Conservation (phyloP, 768 basidiomycete species). For the Galerina sulciceps region DNA sequence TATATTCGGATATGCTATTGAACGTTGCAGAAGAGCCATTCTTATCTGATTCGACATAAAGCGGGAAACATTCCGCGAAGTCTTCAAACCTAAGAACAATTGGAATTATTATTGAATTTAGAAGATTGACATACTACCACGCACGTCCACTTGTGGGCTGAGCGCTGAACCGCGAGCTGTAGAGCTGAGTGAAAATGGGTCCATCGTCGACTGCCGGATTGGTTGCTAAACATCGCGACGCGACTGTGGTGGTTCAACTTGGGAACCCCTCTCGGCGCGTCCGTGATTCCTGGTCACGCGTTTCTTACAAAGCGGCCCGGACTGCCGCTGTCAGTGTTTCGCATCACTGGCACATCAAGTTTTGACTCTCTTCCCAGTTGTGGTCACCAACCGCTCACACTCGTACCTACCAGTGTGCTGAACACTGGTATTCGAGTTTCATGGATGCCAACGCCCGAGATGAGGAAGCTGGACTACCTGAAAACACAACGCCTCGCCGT, state of each 20-base stretch:
- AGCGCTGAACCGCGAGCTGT: slow-evolving; percentile 57
- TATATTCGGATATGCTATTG: slow-evolving; percentile 71
- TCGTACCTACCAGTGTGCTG: not conserved
- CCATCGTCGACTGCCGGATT: slow-evolving; percentile 57
- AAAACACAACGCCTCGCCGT: slow-evolving; percentile 27
- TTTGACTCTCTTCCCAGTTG: not conserved
- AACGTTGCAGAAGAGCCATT: slow-evolving; percentile 63
- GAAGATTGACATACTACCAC: slow-evolving; percentile 17
- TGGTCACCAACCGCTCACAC: not conserved
- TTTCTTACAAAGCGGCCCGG: not conserved
- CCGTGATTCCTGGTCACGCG: not conserved
- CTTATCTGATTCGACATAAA: slow-evolving; percentile 69
- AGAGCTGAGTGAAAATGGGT: slow-evolving; percentile 60
- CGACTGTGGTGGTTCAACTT: not conserved
- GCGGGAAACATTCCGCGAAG: slow-evolving; percentile 67
- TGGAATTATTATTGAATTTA: not conserved
- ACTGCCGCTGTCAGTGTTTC: not conserved
- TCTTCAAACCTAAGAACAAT: slow-evolving; percentile 50
- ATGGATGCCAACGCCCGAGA: slow-evolving; percentile 34
- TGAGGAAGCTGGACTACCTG: slow-evolving; percentile 42
- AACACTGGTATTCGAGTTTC: not conserved
- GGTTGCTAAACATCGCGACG: slow-evolving; percentile 42
- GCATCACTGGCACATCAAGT: not conserved
- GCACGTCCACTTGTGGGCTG: slow-evolving; percentile 64
- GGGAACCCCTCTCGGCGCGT: too few relatives aligned